A percentile compares a stretch with the other conserved stretches of the same genome.
These are phyloP conservation scores for Ammopiptanthus mongolicus DNA, from an alignment of 306 rosid species.

Conservation along the genomic window DNA sequence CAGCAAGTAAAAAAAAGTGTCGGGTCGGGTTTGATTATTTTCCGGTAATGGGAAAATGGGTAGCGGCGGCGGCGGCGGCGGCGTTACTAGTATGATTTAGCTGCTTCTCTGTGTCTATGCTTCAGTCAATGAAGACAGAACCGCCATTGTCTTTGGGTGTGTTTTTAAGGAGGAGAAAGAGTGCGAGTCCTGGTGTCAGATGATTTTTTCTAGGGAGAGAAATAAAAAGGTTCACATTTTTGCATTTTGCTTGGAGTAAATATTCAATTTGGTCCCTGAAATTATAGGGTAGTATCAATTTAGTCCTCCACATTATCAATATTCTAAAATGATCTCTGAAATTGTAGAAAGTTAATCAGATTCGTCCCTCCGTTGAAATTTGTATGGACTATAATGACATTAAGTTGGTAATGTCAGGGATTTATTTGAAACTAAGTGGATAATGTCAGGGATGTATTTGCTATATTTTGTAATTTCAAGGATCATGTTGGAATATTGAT, in stretches of 20 bases:
- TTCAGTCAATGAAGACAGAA: constrained; percentile 52
- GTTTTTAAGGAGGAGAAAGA: constrained; percentile 37
- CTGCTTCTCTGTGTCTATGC: constrained; percentile 16
- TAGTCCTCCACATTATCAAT: too few relatives aligned
- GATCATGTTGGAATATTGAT: too few relatives aligned
- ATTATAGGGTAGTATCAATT: too few relatives aligned
- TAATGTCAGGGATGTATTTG: too few relatives aligned
- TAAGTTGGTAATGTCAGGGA: too few relatives aligned
- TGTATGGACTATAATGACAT: too few relatives aligned
- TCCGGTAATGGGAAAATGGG: constrained; percentile 29
- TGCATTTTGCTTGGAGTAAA: constrained; percentile 15
- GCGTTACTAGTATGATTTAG: constrained; percentile 26
- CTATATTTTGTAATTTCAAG: too few relatives aligned
- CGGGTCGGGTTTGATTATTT: constrained; percentile 13
- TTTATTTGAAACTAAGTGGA: too few relatives aligned
- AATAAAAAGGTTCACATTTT: constrained; percentile 17
- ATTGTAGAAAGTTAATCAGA: too few relatives aligned
- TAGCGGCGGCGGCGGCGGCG: constrained; percentile 15
- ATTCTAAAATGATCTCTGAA: too few relatives aligned
- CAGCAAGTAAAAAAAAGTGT: neutral
- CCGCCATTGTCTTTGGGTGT: constrained; percentile 56
- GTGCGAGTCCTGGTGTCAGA: constrained; percentile 38
- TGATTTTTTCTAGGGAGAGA: constrained; percentile 21
- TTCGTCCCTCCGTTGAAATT: too few relatives aligned
- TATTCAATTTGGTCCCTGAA: too few relatives aligned